Conservation (phyloP, 78 protist genomes). For the Dictyostelium brefeldianum region DNA sequence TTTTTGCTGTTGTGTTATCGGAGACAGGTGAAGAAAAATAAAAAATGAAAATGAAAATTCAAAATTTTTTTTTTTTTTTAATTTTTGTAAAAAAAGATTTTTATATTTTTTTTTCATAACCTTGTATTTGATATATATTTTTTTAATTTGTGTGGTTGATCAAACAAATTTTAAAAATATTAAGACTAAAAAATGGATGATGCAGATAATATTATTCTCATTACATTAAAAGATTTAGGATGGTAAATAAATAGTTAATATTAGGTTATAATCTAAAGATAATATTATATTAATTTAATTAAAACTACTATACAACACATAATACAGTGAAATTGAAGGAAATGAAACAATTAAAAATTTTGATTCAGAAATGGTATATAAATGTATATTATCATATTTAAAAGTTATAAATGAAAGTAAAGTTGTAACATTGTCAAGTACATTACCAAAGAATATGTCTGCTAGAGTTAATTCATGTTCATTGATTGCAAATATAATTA, state of each 20-base stretch:
- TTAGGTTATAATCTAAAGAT: too few species aligned
- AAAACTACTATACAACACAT: not conserved
- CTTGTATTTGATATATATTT: too few species aligned
- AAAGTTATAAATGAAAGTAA: slow-evolving; percentile 65
- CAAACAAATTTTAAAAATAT: not conserved
- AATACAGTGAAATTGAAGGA: slow-evolving; percentile 50
- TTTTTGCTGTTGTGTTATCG: too few species aligned
- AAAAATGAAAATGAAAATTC: too few species aligned
- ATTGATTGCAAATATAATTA: slow-evolving; percentile 46
- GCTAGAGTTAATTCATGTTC: slow-evolving; percentile 71
- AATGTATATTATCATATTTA: slow-evolving; percentile 43
- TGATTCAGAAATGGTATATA: slow-evolving; percentile 71
- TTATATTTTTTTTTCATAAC: too few species aligned
- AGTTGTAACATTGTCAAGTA: slow-evolving; percentile 48
- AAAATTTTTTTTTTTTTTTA: not conserved
- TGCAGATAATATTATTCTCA: slow-evolving; percentile 74
- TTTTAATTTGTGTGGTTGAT: not conserved
- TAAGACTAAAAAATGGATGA: slow-evolving; percentile 77
- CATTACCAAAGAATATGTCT: slow-evolving; percentile 83
- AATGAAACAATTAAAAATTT: slow-evolving; percentile 65
- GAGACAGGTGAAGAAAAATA: too few species aligned
- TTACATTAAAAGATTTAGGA: slow-evolving; percentile 80
- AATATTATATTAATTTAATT: too few species aligned
- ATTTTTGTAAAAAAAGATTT: too few species aligned
- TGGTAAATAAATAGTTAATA: slow-evolving; percentile 6